Conservation (phyloP, 2,329 filamentous ascomycete genomes). For the Aquanectria penicillioides region DNA sequence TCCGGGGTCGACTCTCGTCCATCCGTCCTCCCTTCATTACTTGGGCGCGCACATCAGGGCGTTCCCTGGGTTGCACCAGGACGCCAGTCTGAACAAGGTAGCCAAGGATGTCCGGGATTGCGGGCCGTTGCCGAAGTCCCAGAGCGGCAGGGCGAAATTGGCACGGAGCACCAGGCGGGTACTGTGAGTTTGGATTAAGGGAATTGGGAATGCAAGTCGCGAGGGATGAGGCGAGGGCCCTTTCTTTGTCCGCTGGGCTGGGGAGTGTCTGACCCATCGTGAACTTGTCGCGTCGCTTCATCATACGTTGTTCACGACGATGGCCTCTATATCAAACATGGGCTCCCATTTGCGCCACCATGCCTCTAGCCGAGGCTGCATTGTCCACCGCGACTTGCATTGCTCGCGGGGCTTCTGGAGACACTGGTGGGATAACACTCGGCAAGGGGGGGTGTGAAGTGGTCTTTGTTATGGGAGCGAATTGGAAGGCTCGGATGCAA, state of each 20-base stretch:
- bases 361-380: no score
- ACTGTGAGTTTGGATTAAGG: slow-evolving; percentile 2
- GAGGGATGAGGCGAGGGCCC: neutral
- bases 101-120: slow-evolving; percentile 22
- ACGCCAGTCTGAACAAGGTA: neutral
- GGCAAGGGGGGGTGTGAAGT: no score
- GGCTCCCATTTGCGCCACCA: neutral
- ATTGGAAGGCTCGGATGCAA: neutral
- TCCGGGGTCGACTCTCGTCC: slow-evolving; percentile 5
- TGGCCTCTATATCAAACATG: slow-evolving; percentile 1
- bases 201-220: slow-evolving; percentile 22
- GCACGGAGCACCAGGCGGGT: slow-evolving; percentile 29
- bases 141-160: slow-evolving; percentile 33
- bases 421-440: no score
- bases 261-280: neutral
- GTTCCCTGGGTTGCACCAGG: no score
- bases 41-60: no score
- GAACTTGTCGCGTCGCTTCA: neutral
- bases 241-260: no score
- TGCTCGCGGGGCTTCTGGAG: neutral
- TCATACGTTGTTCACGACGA: no score
- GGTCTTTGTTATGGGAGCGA: neutral
- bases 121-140: slow-evolving; percentile 31
- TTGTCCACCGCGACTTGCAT: neutral
- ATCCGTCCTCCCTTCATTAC: neutral